Evolutionary conservation across 2,329 filamentous ascomycete species (phyloP), one percentile per base, ranked within the genome.

Genomic region (Fusarium sp.): DNA sequence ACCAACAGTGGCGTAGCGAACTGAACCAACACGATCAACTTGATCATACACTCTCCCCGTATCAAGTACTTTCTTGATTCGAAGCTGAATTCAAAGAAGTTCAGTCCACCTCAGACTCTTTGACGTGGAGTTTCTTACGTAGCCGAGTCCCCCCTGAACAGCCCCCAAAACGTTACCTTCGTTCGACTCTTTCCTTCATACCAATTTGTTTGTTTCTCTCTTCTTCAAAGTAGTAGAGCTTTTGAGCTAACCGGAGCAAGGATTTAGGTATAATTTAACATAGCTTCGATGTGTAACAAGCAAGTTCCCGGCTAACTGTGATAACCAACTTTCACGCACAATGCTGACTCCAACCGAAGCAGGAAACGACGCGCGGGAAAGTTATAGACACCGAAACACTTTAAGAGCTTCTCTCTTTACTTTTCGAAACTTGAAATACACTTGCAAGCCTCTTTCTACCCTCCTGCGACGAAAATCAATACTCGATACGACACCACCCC

Each of bases 1-100:
- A 56, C 36, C 28, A 51, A 45, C 45, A 63, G 47, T 26, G 48
- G 55, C 54, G 47, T 61, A 60, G 55, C 30, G 39, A 9, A 24
- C 24, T 31, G 33, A 15, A 35, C 50, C 45, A 63, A 68, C 31
- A 58, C 9, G 4, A 51, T 22, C 1, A 14, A 20, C 16, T 7
- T 10, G 22, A 50, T 26, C n/a, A 35, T n/a, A 10, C 6, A 24
- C 11, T 15, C 22, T 7, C 28, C 18, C 3, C 18, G 7, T n/a
- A 1, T 31, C 31, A 24, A 15, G 47, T 50, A 35, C 47, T 18
- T 6, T 2, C 5, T 24, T 24, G 12, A 4, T 16, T 50, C 16
- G 15, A 31, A 24, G 33, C 33, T 15, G 33, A 35, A 3, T 35
- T 35, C 33, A 35, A 35, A 35, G 0, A 35, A 35, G 33, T 35